Percentiles rank a stretch among this genome's conserved stretches.
These are phyloP conservation scores for Colletotrichum orbiculare DNA, from an alignment of 2,329 filamentous ascomycete species.

Conservation along the genomic window DNA sequence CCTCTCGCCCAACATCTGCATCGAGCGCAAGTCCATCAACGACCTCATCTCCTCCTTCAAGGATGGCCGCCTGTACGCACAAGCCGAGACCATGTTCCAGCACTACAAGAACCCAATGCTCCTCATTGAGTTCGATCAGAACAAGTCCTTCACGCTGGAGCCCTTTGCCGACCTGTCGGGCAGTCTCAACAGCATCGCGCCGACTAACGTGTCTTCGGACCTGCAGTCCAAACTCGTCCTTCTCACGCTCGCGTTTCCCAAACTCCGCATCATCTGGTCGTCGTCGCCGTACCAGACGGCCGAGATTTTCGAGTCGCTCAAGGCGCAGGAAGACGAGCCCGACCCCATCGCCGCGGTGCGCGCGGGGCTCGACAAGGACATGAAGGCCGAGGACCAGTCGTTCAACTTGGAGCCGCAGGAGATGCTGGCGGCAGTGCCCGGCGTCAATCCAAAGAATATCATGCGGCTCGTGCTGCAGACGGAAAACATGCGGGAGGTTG, in stretches of 20 bases:
- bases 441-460: conserved; percentile 83
- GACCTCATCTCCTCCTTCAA: conserved; percentile 93
- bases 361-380: conserved; percentile 77
- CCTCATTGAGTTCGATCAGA: conserved; percentile 96
- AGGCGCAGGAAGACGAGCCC: conserved; percentile 88
- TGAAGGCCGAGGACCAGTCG: conserved; percentile 72
- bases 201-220: conserved; percentile 71
- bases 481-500: conserved; percentile 82
- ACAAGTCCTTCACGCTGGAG: conserved; percentile 96
- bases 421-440: conserved; percentile 87
- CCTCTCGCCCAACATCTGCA: conserved; percentile 87
- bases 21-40: conserved; percentile 93
- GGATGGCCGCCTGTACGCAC: conserved; percentile 90
- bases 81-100: conserved; percentile 93
- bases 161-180: conserved; percentile 76
- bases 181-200: conserved; percentile 71
- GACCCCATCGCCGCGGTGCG: conserved; percentile 89
- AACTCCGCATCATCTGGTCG: conserved; percentile 92
- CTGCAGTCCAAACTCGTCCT: conserved; percentile 93
- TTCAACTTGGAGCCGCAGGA: conserved; percentile 91
- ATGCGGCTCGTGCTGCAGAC: conserved; percentile 77
- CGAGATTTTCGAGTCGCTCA: conserved; percentile 94
- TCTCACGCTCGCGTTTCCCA: conserved; percentile 90
- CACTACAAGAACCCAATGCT: conserved; percentile 92
- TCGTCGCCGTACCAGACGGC: conserved; percentile 94